Base-by-base conservation (phyloP, 495 filamentous ascomycete species). In the Xylaria grammica region DNA sequence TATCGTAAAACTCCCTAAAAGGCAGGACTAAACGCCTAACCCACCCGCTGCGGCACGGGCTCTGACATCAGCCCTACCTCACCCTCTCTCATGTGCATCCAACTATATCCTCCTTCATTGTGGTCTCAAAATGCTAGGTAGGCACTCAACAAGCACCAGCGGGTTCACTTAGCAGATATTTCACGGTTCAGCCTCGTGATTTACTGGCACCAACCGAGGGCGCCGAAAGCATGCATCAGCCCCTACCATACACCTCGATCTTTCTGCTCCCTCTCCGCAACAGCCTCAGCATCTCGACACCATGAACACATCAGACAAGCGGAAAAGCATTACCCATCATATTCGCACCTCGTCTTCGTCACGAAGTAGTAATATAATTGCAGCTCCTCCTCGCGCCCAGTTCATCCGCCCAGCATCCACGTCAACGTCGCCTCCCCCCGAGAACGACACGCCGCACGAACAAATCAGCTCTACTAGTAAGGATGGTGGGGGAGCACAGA, bases 371-470 rank as follows among this genome's bases (percentile, higher is more conserved):
- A 58, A 48, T 55, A 69, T 74, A 60, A 79, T 82, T 44, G 69
- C 76, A 20, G 70, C 74, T 24, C 79, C 77, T 42, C 78, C 78
- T 29, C 76, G 77, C 44, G 79, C 71, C n/a, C 69, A 72, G 48
- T 68, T 72, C 57, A 74, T 62, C 48, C 65, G 69, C 36, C 71
- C 73, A 19, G 70, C 74, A 50, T 68, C 76, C 9, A 70, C 72
- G 15, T 27, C 44, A 19, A 71, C 79, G 44, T 76, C 77, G 9
- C 75, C 74, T 17, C 58, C 70, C 22, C 69, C 74, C 32, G 74
- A 76, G 46, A 70, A 73, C 56, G 66, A 68, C 60, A 24, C 20
- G 53, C n/a, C 40, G 5, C 60, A 32, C 27, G 67, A 65, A 59
- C 54, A 53, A 38, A 27, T 26, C 27, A 52, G 29, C 26, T 36